Conservation (phyloP, 345 rosid species). For the Lumnitzera littorea region DNA sequence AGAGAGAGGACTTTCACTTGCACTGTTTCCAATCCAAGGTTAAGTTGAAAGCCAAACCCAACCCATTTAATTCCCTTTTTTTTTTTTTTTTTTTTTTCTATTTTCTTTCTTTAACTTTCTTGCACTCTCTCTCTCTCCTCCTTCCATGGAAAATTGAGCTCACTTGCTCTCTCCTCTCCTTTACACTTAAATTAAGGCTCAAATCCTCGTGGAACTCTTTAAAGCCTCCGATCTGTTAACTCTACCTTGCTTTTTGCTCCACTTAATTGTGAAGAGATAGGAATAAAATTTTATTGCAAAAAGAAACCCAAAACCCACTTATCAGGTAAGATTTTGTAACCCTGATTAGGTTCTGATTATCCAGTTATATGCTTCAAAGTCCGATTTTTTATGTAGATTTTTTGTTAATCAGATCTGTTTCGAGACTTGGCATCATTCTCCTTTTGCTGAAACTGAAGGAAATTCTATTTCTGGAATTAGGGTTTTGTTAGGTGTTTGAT, state of each 20-base stretch:
- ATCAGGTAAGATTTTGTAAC: too few relatives aligned
- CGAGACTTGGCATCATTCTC: not conserved
- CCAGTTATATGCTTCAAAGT: too few relatives aligned
- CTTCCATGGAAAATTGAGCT: slow-evolving; percentile 16
- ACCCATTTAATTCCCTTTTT: slow-evolving; percentile 2
- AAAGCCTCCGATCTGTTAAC: not conserved
- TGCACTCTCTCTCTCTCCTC: slow-evolving; percentile 5
- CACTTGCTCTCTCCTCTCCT: slow-evolving; percentile 9
- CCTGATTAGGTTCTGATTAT: too few relatives aligned
- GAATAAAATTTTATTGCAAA: too few relatives aligned
- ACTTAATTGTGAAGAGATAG: too few relatives aligned
- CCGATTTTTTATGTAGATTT: too few relatives aligned
- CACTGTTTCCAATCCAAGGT: too few relatives aligned
- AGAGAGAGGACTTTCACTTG: too few relatives aligned
- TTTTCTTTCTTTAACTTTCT: not conserved
- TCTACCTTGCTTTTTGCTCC: too few relatives aligned
- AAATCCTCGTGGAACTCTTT: slow-evolving; percentile 3
- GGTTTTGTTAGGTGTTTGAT: slow-evolving; percentile 7
- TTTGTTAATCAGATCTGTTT: slow-evolving; percentile 5
- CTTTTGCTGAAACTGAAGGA: not conserved
- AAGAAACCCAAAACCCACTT: too few relatives aligned
- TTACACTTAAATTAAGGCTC: too few relatives aligned
- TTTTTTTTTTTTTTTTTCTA: too few relatives aligned
- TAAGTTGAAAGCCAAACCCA: not conserved
- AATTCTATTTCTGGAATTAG: slow-evolving; percentile 1